phyloP scores from a whole-genome alignment of 2,329 filamentous ascomycete species.

The Fusarium begoniae region DNA sequence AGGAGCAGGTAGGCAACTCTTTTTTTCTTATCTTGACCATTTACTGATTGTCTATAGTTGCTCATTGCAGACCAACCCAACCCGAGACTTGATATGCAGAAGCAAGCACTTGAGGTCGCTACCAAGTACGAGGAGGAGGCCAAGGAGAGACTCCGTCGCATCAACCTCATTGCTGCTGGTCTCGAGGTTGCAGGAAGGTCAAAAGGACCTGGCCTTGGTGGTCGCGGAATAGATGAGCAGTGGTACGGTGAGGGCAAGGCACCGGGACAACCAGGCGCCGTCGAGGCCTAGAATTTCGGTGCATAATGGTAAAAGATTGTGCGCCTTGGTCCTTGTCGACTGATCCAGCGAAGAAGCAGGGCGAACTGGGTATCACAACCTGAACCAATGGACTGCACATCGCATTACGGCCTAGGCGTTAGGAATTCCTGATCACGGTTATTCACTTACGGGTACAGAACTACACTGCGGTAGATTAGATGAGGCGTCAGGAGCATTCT shows the following conservation, averaged over 20 bases:
- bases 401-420: conserved; percentile 37
- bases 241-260: conserved; percentile 47
- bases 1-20: conserved; percentile 68
- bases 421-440: conserved; percentile 36
- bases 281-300: conserved; percentile 14
- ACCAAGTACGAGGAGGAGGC: conserved; percentile 78
- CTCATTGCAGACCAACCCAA: conserved; percentile 77
- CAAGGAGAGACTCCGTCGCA: conserved; percentile 77
- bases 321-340: not conserved
- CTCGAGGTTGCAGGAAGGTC: conserved; percentile 66
- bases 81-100: conserved; percentile 74
- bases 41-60: conserved; percentile 56
- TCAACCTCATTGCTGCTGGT: conserved; percentile 79
- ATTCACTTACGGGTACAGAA: conserved; percentile 24
- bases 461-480: conserved; percentile 28
- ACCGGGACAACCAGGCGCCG: conserved; percentile 1
- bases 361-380: not conserved
- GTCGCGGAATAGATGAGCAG: conserved; percentile 42
- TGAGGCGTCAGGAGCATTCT: conserved; percentile 28
- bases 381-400: conserved; percentile 20
- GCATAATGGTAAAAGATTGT: not conserved
- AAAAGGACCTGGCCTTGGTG: conserved; percentile 17
- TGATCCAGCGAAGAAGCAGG: not conserved
- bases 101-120: conserved; percentile 72
- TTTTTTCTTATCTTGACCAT: not conserved